Base-by-base conservation (phyloP, 768 basidiomycete species). In the Coprinopsis cinerea region DNA sequence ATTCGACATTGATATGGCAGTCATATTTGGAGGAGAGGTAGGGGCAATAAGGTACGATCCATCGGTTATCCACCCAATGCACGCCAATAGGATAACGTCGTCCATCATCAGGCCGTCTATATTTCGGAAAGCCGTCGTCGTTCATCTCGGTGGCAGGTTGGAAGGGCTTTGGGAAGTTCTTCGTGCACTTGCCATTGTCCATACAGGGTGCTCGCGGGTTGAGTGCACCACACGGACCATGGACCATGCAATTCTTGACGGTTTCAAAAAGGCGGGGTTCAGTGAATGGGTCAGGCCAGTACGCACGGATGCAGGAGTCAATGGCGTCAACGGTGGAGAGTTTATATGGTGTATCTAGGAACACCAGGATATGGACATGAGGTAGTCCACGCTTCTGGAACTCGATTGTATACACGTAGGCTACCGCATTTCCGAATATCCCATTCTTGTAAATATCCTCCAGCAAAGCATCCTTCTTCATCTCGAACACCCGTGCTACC, bases 371-470 rank as follows among this genome's bases (percentile, higher is more conserved):
- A 57, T 83, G 81, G 54, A 74, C 71, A 50, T 81, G 77, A 27
- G 76, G 77, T 0, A 80, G 67, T 0, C 79, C 77, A 1, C 71
- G 58, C 47, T 79, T 80, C 58, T 80, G 77, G 50, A 76, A 79
- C 48, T 81, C 74, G 40, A 80, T 77, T 1, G 69, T 71, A 48
- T 77, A 73, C 0, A 79, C 67, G 40, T 69, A 59, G 0, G 72
- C 78, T 11, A 65, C 68, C 1, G 61, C 46, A 0, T 52, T 15
- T 1, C 79, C 77, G 63, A 77, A 73, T 28, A 74, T 58, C 1
- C 67, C 67, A 36, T 71, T 20, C 28, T 66, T 61, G 60, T 41
- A 43, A 14, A 81, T 67, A 25, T 63, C 61, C 2, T 71, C 50
- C 0, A 76, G 18, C 0, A 78, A 40, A 0, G 65, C 69, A 2